Percentiles rank a stretch among this genome's conserved stretches.
phyloP scores from a whole-genome alignment of 768 basidiomycete genomes.

The Auricularia cornea region DNA sequence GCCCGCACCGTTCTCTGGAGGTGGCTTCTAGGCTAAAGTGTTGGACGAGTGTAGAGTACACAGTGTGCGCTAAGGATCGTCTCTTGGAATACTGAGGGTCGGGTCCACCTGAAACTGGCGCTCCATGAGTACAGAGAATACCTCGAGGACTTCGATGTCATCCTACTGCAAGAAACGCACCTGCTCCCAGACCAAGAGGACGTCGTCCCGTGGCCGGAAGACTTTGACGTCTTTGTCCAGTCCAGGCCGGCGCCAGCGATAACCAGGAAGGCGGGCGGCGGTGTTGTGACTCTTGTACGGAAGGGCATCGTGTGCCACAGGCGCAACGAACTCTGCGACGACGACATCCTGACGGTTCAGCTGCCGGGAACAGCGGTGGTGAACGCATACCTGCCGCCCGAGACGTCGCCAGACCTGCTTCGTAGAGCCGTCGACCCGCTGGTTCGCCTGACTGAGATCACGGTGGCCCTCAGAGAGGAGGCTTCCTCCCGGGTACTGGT shows the following conservation, averaged over 20 bases:
- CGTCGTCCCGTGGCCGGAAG: neutral
- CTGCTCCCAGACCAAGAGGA: neutral
- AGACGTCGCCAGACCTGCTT: neutral
- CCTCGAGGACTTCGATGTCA: neutral
- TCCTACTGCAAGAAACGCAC: neutral
- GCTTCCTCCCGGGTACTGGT: neutral
- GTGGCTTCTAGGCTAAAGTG: neutral
- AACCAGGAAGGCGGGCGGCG: neutral
- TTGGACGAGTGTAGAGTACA: neutral
- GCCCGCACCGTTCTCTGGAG: neutral
- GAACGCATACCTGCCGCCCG: neutral
- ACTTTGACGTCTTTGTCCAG: neutral
- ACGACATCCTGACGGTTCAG: neutral
- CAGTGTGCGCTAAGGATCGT: neutral
- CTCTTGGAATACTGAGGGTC: neutral
- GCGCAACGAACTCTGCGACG: neutral
- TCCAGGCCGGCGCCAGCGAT: neutral
- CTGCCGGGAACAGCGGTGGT: neutral
- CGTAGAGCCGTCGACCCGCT: neutral
- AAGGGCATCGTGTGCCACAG: neutral
- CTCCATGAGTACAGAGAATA: neutral
- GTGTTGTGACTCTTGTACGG: neutral
- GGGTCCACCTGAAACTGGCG: neutral
- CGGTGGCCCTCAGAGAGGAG: neutral
- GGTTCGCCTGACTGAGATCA: neutral